phyloP scores from a whole-genome alignment of 441 rosid genomes.

The Melastoma candidum region DNA sequence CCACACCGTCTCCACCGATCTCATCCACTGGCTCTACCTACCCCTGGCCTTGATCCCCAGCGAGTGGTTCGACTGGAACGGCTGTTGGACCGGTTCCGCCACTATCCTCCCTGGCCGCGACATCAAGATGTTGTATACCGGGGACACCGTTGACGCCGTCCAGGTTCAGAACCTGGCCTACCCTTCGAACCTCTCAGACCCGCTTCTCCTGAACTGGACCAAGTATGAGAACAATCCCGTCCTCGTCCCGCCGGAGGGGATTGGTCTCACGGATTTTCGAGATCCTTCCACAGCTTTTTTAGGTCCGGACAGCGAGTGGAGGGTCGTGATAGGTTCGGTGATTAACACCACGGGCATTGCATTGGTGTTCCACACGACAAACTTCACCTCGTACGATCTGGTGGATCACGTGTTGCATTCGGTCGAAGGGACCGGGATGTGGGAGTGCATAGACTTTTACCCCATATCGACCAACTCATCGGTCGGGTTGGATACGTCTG shows the following conservation, averaged over 20 bases:
- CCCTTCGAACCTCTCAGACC: constrained; percentile 56
- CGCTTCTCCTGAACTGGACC: constrained; percentile 62
- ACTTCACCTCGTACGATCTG: constrained; percentile 37
- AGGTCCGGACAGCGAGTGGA: constrained; percentile 56
- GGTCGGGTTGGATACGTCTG: constrained; percentile 53
- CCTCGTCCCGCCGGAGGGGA: constrained; percentile 51
- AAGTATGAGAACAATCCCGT: constrained; percentile 64
- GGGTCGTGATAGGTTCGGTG: constrained; percentile 48
- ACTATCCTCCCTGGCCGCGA: constrained; percentile 53
- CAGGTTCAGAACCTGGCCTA: constrained; percentile 52
- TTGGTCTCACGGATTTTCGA: constrained; percentile 40
- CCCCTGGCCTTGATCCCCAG: constrained; percentile 67
- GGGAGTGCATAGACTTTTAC: constrained; percentile 84
- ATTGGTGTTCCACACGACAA: constrained; percentile 43
- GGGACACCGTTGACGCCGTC: constrained; percentile 33
- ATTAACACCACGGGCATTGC: constrained; percentile 41
- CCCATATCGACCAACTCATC: constrained; percentile 48
- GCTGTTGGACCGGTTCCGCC: constrained; percentile 86
- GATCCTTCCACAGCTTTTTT: constrained; percentile 78
- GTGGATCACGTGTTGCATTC: constrained; percentile 32
- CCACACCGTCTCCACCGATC: constrained; percentile 63
- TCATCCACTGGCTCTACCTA: constrained; percentile 77
- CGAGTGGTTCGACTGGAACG: constrained; percentile 50
- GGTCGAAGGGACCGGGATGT: constrained; percentile 75
- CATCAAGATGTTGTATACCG: constrained; percentile 65